These are phyloP conservation scores for Neofusicoccum laricinum DNA, from an alignment of 2,329 filamentous ascomycete genomes.

Conservation along the genomic window DNA sequence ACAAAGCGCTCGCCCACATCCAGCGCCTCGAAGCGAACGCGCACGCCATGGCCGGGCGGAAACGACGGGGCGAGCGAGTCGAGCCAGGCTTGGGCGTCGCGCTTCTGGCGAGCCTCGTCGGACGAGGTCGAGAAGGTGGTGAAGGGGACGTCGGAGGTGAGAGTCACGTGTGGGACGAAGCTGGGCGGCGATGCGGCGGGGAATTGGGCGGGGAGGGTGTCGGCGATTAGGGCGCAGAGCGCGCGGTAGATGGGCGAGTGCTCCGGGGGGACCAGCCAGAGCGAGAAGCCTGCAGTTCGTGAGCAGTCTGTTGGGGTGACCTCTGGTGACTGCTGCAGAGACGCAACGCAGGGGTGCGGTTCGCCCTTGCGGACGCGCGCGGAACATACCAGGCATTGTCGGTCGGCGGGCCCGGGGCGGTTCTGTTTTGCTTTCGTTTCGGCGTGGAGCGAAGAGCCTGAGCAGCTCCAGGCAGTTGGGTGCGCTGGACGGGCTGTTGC, in stretches of 20 bases:
- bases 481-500: too few species aligned
- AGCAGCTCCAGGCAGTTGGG: too few species aligned
- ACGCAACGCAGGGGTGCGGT: neutral
- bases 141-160: slow-evolving; percentile 36
- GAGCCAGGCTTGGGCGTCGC: slow-evolving; percentile 38
- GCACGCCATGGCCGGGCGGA: slow-evolving; percentile 18
- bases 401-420: neutral
- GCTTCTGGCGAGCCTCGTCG: neutral
- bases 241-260: slow-evolving; percentile 28
- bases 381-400: neutral
- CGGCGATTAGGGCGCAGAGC: slow-evolving; percentile 34
- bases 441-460: too few species aligned
- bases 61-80: slow-evolving; percentile 22
- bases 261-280: slow-evolving; percentile 43
- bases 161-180: slow-evolving; percentile 43
- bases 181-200: slow-evolving; percentile 22
- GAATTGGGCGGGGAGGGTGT: slow-evolving; percentile 32
- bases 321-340: slow-evolving; percentile 1
- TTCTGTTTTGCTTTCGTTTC: neutral
- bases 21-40: slow-evolving; percentile 29
- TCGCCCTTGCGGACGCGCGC: neutral
- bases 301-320: neutral
- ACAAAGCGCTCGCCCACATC: slow-evolving; percentile 37
- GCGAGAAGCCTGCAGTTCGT: slow-evolving; percentile 35
- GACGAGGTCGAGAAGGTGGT: slow-evolving; percentile 20